Base-by-base conservation (phyloP, 441 rosid species). In the Mallotus japonicus region DNA sequence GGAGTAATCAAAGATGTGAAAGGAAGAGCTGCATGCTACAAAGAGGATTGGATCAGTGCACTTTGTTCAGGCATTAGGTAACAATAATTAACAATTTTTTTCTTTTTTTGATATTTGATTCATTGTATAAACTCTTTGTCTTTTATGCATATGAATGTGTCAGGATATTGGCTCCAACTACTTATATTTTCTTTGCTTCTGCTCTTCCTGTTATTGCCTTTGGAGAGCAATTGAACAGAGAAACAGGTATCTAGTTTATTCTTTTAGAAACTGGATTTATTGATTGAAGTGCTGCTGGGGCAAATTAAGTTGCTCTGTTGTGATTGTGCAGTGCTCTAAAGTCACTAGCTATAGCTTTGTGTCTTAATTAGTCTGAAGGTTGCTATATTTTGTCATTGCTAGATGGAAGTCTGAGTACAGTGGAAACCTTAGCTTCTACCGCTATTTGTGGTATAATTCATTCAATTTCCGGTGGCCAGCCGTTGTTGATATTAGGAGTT, bases 121-220 rank as follows among this genome's bases (percentile, higher is more conserved):
- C 3, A 12, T 54, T 69, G 11, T 47, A 2, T 47, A 0, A 47
- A 47, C 14, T 47, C 14, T 16, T 13, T 16, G 69, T 9, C 12
- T 8, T 13, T 63, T 59, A 2, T 6, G 49, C 12, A 34, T 37
- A 37, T 62, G 49, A 60, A 34, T 58, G 15, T 76, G 2, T 69
- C 87, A 89, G 93, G 85, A 86, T 92, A 60, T 53, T 92, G 75
- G 95, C 95, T 72, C 98, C 97, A 67, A 88, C 95, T 61, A 75
- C 84, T 1, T 92, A 88, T 69, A 86, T 88, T 69, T 94, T 94
- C 87, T 92, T 94, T 79, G 97, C 98, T 65, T 94, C 98, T 58
- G 96, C 96, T 16, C 87, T 94, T 71, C 97, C 95, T 49, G 98
- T 92, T 17, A 86, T 90, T 71, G 96, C 96, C 69, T 94, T 94